Evolutionary conservation across 176 grass and related monocot genomes (phyloP).

Genomic region (Chrysopogon serrulatus): DNA sequence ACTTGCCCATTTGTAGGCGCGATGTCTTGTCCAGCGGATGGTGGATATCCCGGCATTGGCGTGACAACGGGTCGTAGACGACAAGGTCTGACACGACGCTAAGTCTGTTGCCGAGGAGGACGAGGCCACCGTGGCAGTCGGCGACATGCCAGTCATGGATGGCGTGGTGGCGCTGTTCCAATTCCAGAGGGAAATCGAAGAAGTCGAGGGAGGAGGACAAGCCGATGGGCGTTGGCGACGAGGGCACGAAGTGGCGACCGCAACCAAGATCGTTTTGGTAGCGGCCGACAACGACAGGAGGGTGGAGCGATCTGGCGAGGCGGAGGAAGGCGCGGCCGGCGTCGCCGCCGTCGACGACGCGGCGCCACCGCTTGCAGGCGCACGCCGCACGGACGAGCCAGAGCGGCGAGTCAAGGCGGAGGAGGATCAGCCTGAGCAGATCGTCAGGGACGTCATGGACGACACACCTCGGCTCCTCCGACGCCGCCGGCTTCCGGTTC

Average conservation of each 20-base stretch:
- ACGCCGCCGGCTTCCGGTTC: too few relatives aligned
- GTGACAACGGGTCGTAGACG: neutral
- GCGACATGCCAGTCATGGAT: too few relatives aligned
- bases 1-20: too few relatives aligned
- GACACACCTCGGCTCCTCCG: too few relatives aligned
- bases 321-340: slow-evolving; percentile 5
- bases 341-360: neutral
- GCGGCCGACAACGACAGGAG: neutral
- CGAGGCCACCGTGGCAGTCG: neutral
- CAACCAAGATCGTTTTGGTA: neutral
- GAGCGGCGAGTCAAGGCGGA: neutral
- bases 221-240: neutral
- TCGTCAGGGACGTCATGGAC: neutral
- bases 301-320: neutral
- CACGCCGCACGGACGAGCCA: neutral
- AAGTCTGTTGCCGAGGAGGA: neutral
- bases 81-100: neutral
- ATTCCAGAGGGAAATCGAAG: too few relatives aligned
- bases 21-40: too few relatives aligned
- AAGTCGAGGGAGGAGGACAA: too few relatives aligned
- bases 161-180: too few relatives aligned
- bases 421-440: neutral
- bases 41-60: too few relatives aligned
- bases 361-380: neutral
- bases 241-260: neutral